phyloP scores from a whole-genome alignment of 257 asterid genomes.

The Agastache rugosa region DNA sequence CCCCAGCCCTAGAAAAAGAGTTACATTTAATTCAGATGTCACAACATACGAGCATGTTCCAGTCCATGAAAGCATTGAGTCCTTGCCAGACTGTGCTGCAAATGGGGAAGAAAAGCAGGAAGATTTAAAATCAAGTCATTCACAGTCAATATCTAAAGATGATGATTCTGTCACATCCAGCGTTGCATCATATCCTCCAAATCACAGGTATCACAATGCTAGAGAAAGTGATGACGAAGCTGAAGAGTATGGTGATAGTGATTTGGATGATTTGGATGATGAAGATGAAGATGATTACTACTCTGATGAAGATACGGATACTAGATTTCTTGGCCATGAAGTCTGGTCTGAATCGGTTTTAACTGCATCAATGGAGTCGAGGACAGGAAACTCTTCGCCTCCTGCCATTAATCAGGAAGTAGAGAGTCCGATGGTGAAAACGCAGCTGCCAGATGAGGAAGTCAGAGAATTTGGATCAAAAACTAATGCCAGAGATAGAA shows the following conservation, averaged over 20 bases:
- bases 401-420: conserved; percentile 49
- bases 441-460: conserved; percentile 38
- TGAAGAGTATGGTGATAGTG: conserved; percentile 67
- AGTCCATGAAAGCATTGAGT: conserved; percentile 60
- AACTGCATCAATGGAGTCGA: conserved; percentile 62
- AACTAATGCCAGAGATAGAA: conserved; percentile 63
- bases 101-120: conserved; percentile 43
- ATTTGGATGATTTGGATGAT: conserved; percentile 63
- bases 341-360: conserved; percentile 63
- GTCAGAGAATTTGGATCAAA: conserved; percentile 38
- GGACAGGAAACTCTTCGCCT: conserved; percentile 41
- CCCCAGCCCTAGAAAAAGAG: conserved; percentile 67
- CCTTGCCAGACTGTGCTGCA: conserved; percentile 49
- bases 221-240: conserved; percentile 86
- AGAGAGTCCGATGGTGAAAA: conserved; percentile 47
- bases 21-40: conserved; percentile 80
- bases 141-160: conserved; percentile 53
- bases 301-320: conserved; percentile 51
- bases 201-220: conserved; percentile 90
- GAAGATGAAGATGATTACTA: conserved; percentile 46
- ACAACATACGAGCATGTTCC: conserved; percentile 72
- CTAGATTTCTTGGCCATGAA: conserved; percentile 42
- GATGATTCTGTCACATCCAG: conserved; percentile 65
- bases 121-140: conserved; percentile 38
- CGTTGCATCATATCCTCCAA: conserved; percentile 73